Percentiles rank a stretch among this genome's conserved stretches.
Conservation (phyloP, 345 rosid species). For the Brassica napus region Da-Ae NC_063447.1:12932501-12933000, state of each 20-base stretch:
- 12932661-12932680: conserved; percentile 51
- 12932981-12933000: conserved; percentile 61
- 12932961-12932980: conserved; percentile 73
- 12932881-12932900: conserved; percentile 61
- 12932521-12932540: conserved; percentile 62
- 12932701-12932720: conserved; percentile 58
- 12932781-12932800: conserved; percentile 69
- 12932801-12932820: conserved; percentile 54
- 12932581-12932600: conserved; percentile 71
- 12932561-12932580: conserved; percentile 72
- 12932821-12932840: conserved; percentile 62
- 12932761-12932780: conserved; percentile 50
- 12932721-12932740: conserved; percentile 53
- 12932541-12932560: conserved; percentile 71
- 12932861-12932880: conserved; percentile 57
- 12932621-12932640: conserved; percentile 62
- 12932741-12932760: conserved; percentile 62
- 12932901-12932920: conserved; percentile 63
- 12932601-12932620: conserved; percentile 58
- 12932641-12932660: conserved; percentile 58
- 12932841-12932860: conserved; percentile 49
- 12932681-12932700: conserved; percentile 62
- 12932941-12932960: conserved; percentile 73
- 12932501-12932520: conserved; percentile 64
- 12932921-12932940: conserved; percentile 70